Base-by-base conservation (phyloP, 1,284 basidiomycete genomes). In the Trametes versicolor region DNA sequence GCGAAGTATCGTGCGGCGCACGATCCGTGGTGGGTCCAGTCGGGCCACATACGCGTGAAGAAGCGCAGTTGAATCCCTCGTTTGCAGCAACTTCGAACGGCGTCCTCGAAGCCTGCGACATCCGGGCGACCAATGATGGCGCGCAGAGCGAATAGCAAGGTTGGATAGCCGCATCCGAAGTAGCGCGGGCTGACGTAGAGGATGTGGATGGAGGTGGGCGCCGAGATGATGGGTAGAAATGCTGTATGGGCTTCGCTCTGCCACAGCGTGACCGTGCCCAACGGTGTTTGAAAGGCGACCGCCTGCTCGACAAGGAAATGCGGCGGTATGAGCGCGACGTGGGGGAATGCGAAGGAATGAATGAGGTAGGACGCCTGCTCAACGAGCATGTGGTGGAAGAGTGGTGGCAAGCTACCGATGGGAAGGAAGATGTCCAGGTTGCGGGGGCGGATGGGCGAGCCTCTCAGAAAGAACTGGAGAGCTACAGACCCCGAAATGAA, bases 121-220 rank as follows among this genome's bases (percentile, higher is more conserved):
- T 47, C 21, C n/a, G 43, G 43, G 5, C 43, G 43, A n/a, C 5
- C 43, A 5, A 47, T 23, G n/a, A 47, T 19, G 2, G n/a, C 43
- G 23, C 43, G 43, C n/a, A n/a, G 43, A 8, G 43, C 43, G 21
- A 47, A 47, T 2, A 47, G 43, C 7, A 47, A 21, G 5, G 3
- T 8, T 7, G 43, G 43, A 21, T 47, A 47, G 3, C 7, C 43
- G 21, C 43, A 47, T 2, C 43, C 43, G 21, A 47, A 47, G 43
- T 47, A 25, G 12, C 43, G 43, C 43, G 43, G 43, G 43, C 23
- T 47, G 43, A 47, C 43, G 43, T 47, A 47, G 43, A 47, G 43
- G n/a, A 47, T 47, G 19, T 47, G 43, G 43, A 47, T 47, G 21
- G 43, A 47, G n/a, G 43, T 47, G 19, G 43, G 43, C 13, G 43